A percentile compares a stretch with the other conserved stretches of the same genome.
Evolutionary conservation across 495 filamentous ascomycete genomes (phyloP).

Genomic region (Halenospora varia): DNA sequence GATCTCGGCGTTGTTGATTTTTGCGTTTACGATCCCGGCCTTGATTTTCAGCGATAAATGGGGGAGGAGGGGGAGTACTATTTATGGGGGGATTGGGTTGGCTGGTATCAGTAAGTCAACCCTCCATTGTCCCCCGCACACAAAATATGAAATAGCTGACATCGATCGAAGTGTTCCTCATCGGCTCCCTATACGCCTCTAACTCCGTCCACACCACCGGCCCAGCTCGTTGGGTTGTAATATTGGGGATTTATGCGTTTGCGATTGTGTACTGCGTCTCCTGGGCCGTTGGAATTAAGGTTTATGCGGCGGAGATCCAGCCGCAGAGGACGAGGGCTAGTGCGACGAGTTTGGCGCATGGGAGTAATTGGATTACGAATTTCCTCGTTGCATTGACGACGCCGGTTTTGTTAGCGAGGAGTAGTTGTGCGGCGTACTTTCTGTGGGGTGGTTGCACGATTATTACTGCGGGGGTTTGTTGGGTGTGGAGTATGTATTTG

Average conservation of each 20-base stretch:
- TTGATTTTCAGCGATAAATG: slow-evolving; percentile 58
- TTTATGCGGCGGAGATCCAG: slow-evolving; percentile 54
- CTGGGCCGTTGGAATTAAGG: slow-evolving; percentile 53
- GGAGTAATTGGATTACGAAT: slow-evolving; percentile 44
- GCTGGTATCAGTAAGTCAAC: too few relatives aligned
- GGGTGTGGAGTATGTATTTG: too few relatives aligned
- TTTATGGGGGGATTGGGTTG: slow-evolving; percentile 50
- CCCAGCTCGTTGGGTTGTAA: slow-evolving; percentile 52
- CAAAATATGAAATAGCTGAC: too few relatives aligned
- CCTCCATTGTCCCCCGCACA: too few relatives aligned
- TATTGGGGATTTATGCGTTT: slow-evolving; percentile 44
- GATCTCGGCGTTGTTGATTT: slow-evolving; percentile 42
- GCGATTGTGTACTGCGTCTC: slow-evolving; percentile 31
- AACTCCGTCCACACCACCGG: slow-evolving; percentile 42
- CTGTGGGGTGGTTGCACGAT: slow-evolving; percentile 43
- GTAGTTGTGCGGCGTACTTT: slow-evolving; percentile 59
- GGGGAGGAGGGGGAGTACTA: slow-evolving; percentile 54
- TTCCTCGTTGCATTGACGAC: slow-evolving; percentile 61
- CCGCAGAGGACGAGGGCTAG: slow-evolving; percentile 41
- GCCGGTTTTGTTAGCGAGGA: slow-evolving; percentile 55
- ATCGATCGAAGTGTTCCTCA: too few relatives aligned
- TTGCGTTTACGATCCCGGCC: slow-evolving; percentile 39
- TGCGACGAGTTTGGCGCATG: slow-evolving; percentile 46
- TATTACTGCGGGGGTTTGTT: too few relatives aligned
- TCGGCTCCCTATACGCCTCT: slow-evolving; percentile 45